Conservation (phyloP, 495 filamentous ascomycete species). For the Xanthoparmelia taractica region DNA sequence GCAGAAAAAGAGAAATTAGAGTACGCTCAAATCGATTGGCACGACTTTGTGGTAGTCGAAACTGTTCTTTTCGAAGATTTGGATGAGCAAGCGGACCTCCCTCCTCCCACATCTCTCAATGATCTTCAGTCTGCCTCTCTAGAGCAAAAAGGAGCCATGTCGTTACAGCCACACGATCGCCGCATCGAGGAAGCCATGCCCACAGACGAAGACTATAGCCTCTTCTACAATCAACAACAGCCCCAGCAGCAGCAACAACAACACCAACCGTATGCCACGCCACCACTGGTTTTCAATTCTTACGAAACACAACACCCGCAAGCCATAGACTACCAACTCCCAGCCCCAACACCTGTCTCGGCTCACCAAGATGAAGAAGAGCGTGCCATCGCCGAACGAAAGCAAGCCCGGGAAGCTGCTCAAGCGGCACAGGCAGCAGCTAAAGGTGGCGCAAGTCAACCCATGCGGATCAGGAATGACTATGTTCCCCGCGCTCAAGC, state of each 20-base stretch:
- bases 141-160: slow-evolving; percentile 87
- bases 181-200: slow-evolving; percentile 97
- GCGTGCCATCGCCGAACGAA: slow-evolving; percentile 57
- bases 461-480: slow-evolving; percentile 89
- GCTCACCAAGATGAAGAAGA: slow-evolving; percentile 57
- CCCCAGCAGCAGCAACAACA: slow-evolving; percentile 22
- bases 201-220: slow-evolving; percentile 56
- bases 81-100: slow-evolving; percentile 79
- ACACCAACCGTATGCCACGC: slow-evolving; percentile 31
- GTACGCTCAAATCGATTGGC: slow-evolving; percentile 94
- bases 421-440: slow-evolving; percentile 73
- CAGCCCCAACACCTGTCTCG: slow-evolving; percentile 23
- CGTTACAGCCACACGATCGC: slow-evolving; percentile 62
- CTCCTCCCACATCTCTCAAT: slow-evolving; percentile 77
- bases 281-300: slow-evolving; percentile 28
- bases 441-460: slow-evolving; percentile 53
- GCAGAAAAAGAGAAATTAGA: slow-evolving; percentile 75
- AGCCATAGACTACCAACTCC: slow-evolving; percentile 34
- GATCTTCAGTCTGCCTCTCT: slow-evolving; percentile 90
- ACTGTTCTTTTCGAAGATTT: slow-evolving; percentile 88
- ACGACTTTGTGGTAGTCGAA: slow-evolving; percentile 93
- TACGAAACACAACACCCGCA: slow-evolving; percentile 34
- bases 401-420: slow-evolving; percentile 60
- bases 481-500: slow-evolving; percentile 81
- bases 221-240: slow-evolving; percentile 48